Conservation (phyloP, 75 land plant genomes). For the Picea sitchensis region DNA sequence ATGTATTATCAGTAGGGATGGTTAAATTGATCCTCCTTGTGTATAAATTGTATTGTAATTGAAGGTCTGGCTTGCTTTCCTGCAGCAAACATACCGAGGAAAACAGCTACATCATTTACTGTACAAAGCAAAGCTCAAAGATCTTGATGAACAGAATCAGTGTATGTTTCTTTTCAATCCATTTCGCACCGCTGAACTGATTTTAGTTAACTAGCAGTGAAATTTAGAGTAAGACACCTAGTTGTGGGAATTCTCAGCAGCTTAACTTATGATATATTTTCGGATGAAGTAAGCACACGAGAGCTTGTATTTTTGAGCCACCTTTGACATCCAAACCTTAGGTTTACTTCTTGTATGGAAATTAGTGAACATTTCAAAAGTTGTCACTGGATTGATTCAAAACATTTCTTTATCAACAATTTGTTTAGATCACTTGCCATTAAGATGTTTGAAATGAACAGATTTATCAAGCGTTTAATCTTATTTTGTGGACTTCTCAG, state of each 20-base stretch:
- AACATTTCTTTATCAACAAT: too few species aligned
- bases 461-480: not conserved
- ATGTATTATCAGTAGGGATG: not conserved
- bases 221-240: not conserved
- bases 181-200: not conserved
- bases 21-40: not conserved
- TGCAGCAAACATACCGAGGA: conserved; percentile 87
- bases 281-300: not conserved
- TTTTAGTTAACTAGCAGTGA: not conserved
- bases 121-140: conserved; percentile 72
- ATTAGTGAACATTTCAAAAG: too few species aligned
- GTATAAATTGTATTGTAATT: not conserved
- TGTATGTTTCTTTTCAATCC: conserved; percentile 32
- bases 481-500: not conserved
- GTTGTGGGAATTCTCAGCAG: not conserved
- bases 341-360: too few species aligned
- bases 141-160: conserved; percentile 60
- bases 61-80: not conserved
- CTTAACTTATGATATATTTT: not conserved
- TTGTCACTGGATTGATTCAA: too few species aligned
- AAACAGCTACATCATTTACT: conserved; percentile 85
- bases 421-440: too few species aligned
- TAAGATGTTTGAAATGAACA: not conserved
- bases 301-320: too few species aligned
- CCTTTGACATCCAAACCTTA: too few species aligned